Conservation (phyloP, 495 filamentous ascomycete genomes). For the Xanthoparmelia taractica region DNA sequence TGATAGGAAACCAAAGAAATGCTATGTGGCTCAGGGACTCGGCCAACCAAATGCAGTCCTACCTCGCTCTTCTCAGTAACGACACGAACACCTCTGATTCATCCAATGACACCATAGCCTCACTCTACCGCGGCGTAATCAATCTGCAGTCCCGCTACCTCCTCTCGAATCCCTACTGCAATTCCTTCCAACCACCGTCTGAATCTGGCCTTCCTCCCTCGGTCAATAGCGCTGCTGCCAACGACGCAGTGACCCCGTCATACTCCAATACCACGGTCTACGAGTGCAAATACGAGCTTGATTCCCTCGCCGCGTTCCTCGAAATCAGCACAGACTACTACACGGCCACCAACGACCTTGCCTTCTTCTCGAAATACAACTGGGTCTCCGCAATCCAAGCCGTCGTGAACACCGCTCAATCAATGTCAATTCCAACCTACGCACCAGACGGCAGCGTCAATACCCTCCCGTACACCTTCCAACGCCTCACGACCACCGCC, state of each 20-base stretch:
- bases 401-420: constrained; percentile 46
- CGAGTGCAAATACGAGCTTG: constrained; percentile 61
- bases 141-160: constrained; percentile 58
- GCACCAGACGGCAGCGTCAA: constrained; percentile 46
- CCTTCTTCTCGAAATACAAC: constrained; percentile 51
- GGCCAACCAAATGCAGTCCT: constrained; percentile 58
- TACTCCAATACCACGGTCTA: constrained; percentile 47
- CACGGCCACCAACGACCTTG: constrained; percentile 42
- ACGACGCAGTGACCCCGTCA: constrained; percentile 37
- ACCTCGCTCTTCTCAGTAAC: constrained; percentile 48
- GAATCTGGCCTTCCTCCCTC: constrained; percentile 45
- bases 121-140: constrained; percentile 55
- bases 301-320: constrained; percentile 57
- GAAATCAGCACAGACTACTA: constrained; percentile 54
- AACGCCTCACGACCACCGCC: constrained; percentile 45
- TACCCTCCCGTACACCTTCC: constrained; percentile 48
- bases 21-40: constrained; percentile 66
- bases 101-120: constrained; percentile 42
- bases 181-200: constrained; percentile 52
- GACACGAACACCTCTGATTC: constrained; percentile 26
- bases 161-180: constrained; percentile 51
- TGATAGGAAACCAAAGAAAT: constrained; percentile 26
- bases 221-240: constrained; percentile 40
- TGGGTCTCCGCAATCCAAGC: constrained; percentile 51
- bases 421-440: constrained; percentile 52